A percentile compares a stretch with the other conserved stretches of the same genome.
Evolutionary conservation across 1,284 basidiomycete species (phyloP).

Genomic region (Mycena citricolor): DNA sequence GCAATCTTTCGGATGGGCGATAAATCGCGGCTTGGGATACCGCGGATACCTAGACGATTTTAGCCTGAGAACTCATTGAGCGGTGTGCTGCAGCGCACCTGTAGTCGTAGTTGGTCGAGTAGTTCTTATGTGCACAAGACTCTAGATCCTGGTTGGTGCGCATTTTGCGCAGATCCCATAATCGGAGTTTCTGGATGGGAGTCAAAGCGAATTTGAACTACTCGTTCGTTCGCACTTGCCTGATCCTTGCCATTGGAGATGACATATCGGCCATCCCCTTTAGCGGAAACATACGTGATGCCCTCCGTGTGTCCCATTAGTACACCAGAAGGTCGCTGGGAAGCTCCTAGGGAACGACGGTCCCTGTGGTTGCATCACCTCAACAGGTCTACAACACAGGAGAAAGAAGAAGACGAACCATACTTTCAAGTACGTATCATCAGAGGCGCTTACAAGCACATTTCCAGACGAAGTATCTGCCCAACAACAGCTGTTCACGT

Average conservation of each 20-base stretch:
- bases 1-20: constrained; percentile 78
- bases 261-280: constrained; percentile 92
- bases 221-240: too few relatives aligned
- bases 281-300: constrained; percentile 86
- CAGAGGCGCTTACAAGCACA: constrained; percentile 90
- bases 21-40: constrained; percentile 64
- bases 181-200: too few relatives aligned
- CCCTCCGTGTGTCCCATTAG: constrained; percentile 95
- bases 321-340: constrained; percentile 85
- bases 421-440: constrained; percentile 93
- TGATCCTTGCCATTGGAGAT: constrained; percentile 99
- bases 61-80: too few relatives aligned
- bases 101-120: constrained; percentile 81
- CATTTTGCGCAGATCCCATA: constrained; percentile 93
- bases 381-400: constrained; percentile 1
- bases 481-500: constrained; percentile 97
- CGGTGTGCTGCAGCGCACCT: constrained; percentile 44
- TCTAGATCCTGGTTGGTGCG: constrained; percentile 72
- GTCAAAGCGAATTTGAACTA: too few relatives aligned
- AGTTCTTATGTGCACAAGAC: constrained; percentile 46
- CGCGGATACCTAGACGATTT: constrained; percentile 49
- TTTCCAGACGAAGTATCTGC: constrained; percentile 94
- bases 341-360: constrained; percentile 80
- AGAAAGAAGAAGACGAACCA: constrained; percentile 57
- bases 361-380: constrained; percentile 67